phyloP scores from a whole-genome alignment of 176 grass and related monocot species.

The Rhynchospora tenuis region DNA sequence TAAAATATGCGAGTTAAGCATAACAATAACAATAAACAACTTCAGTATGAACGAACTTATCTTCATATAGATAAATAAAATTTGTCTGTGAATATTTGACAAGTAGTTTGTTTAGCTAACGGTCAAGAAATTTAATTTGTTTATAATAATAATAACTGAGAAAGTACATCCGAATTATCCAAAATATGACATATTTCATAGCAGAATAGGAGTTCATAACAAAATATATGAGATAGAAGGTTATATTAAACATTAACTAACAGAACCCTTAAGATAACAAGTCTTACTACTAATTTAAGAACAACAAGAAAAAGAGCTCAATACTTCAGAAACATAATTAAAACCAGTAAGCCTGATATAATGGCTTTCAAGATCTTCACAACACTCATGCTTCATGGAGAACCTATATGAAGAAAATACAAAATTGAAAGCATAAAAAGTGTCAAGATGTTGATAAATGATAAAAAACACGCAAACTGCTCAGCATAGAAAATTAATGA shows the following conservation, averaged over 20 bases:
- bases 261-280: neutral
- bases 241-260: neutral
- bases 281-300: neutral
- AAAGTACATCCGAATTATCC: too few species aligned
- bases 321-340: neutral
- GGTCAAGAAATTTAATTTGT: too few species aligned
- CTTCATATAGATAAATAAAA: too few species aligned
- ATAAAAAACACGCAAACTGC: neutral
- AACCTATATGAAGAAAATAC: neutral
- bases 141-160: too few species aligned
- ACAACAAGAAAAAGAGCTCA: neutral
- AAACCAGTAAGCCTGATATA: neutral
- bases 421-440: neutral
- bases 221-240: neutral
- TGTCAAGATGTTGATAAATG: neutral
- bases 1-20: too few species aligned
- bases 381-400: neutral
- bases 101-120: too few species aligned
- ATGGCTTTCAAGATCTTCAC: neutral
- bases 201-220: neutral
- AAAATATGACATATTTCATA: neutral
- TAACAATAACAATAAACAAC: too few species aligned
- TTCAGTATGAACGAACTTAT: too few species aligned
- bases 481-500: neutral
- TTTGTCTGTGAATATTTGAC: too few species aligned